phyloP scores from a whole-genome alignment of 257 asterid species.

The Solanum piurae region DNA sequence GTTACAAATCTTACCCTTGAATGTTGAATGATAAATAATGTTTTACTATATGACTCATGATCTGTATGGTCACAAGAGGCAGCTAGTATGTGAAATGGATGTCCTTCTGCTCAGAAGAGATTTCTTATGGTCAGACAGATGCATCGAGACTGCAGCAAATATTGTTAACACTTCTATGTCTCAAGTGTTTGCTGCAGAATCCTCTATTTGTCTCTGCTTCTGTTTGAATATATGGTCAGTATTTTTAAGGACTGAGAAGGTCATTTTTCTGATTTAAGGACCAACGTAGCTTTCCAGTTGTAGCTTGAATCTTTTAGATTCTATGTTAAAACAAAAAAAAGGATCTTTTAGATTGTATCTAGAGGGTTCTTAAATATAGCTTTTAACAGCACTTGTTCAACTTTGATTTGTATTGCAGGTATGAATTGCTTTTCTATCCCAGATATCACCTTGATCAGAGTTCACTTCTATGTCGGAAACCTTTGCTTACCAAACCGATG shows the following conservation, averaged over 20 bases:
- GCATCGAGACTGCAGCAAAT: not conserved
- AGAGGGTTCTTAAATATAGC: not conserved
- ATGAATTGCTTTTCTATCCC: slow-evolving; percentile 94
- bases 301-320: not conserved
- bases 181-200: not conserved
- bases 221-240: not conserved
- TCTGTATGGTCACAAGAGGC: not conserved
- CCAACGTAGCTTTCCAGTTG: not conserved
- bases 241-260: not conserved
- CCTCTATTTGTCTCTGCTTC: not conserved
- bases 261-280: not conserved
- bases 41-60: not conserved
- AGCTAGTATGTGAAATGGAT: not conserved
- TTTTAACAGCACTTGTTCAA: not conserved
- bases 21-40: not conserved
- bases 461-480: slow-evolving; percentile 80
- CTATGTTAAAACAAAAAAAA: not conserved
- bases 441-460: slow-evolving; percentile 99
- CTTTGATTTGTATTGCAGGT: slow-evolving; percentile 40
- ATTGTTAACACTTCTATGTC: not conserved
- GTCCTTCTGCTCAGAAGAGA: not conserved
- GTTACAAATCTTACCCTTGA: not conserved
- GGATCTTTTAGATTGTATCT: not conserved
- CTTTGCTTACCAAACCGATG: slow-evolving; percentile 80
- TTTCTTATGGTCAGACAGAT: not conserved